Evolutionary conservation across 495 filamentous ascomycete species (phyloP).

Genomic region (Sporormia fimetaria): DNA sequence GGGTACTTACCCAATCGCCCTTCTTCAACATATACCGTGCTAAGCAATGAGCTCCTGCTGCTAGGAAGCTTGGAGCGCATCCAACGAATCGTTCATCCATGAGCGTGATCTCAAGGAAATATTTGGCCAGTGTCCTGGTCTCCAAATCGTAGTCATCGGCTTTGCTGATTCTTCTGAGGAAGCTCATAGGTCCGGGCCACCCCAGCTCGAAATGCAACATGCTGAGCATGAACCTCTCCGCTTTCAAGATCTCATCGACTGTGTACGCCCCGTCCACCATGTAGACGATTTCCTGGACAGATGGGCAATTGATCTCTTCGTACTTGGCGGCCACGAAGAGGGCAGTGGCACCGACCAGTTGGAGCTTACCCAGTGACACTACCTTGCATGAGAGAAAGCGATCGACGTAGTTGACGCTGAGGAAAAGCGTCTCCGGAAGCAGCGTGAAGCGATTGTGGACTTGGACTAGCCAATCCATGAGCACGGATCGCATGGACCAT

Average conservation of each 20-base stretch:
- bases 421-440: conserved; percentile 87
- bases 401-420: conserved; percentile 91
- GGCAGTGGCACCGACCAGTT: conserved; percentile 91
- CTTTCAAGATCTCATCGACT: conserved; percentile 87
- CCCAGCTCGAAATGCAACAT: conserved; percentile 92
- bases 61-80: conserved; percentile 75
- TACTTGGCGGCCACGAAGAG: conserved; percentile 96
- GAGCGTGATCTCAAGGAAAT: conserved; percentile 90
- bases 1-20: conserved; percentile 72
- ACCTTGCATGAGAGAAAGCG: conserved; percentile 91
- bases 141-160: conserved; percentile 96
- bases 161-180: conserved; percentile 91
- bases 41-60: conserved; percentile 87
- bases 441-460: conserved; percentile 85
- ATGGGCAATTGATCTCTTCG: conserved; percentile 95
- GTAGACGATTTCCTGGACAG: conserved; percentile 88
- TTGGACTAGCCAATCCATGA: conserved; percentile 97
- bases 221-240: conserved; percentile 93
- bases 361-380: conserved; percentile 86
- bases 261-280: conserved; percentile 93
- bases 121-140: conserved; percentile 91
- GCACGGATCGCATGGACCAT: conserved; percentile 95
- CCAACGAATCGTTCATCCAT: conserved; percentile 98
- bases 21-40: conserved; percentile 81
- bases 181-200: conserved; percentile 97